Conservation (phyloP, 768 basidiomycete genomes). For the Boletus sp. region DNA sequence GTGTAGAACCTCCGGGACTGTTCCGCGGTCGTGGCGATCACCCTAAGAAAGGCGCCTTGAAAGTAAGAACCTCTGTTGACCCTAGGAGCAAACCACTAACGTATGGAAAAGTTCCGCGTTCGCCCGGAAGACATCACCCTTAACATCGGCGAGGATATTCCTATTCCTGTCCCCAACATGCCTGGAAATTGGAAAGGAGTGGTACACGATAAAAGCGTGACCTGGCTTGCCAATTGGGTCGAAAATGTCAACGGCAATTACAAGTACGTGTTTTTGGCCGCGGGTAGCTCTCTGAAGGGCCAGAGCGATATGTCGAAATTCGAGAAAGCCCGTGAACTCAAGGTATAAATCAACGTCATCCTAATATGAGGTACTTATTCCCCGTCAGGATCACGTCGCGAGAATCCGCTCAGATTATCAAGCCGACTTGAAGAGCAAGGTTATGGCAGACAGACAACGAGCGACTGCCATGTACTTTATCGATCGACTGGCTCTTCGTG, state of each 20-base stretch:
- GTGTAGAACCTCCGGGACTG: constrained; percentile 97
- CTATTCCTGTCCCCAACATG: constrained; percentile 84
- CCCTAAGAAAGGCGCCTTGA: constrained; percentile 93
- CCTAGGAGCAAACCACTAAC: constrained; percentile 4
- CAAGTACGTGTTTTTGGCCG: constrained; percentile 97
- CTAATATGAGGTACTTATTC: constrained; percentile 4
- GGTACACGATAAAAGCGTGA: constrained; percentile 92
- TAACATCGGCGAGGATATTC: constrained; percentile 80
- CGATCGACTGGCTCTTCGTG: constrained; percentile 93
- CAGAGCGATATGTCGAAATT: constrained; percentile 98
- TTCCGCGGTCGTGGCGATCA: constrained; percentile 98
- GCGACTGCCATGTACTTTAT: constrained; percentile 99
- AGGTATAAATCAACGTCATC: constrained; percentile 47
- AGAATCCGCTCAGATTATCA: constrained; percentile 88
- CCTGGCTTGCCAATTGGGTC: constrained; percentile 99
- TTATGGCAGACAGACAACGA: constrained; percentile 93
- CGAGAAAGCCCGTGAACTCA: constrained; percentile 95
- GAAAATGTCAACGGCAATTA: constrained; percentile 95
- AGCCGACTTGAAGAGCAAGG: constrained; percentile 79
- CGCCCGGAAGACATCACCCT: constrained; percentile 93
- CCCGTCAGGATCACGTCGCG: constrained; percentile 78
- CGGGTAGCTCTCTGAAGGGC: constrained; percentile 96
- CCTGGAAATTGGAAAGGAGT: constrained; percentile 90
- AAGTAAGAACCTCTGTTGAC: constrained; percentile 49
- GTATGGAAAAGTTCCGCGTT: constrained; percentile 65